phyloP scores from a whole-genome alignment of 305 asterid genomes.

The Solanum hybrid region DNA sequence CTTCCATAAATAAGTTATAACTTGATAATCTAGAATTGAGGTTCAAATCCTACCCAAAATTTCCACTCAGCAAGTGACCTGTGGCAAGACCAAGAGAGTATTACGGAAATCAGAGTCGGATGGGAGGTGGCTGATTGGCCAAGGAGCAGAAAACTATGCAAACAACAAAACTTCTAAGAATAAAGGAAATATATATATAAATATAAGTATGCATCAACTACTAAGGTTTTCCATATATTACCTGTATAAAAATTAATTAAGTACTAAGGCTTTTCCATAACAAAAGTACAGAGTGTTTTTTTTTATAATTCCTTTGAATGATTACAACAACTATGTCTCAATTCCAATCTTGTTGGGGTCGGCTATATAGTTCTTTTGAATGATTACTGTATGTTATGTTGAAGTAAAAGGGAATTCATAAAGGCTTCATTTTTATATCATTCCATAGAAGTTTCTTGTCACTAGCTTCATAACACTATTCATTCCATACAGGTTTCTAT shows the following conservation, averaged over 20 bases:
- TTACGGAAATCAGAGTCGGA: background rate
- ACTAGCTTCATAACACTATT: background rate
- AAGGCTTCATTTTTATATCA: background rate
- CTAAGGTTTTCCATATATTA: background rate
- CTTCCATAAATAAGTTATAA: background rate
- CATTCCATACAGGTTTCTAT: constrained; percentile 45
- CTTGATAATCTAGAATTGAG: background rate
- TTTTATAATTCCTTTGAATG: background rate
- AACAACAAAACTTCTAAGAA: background rate
- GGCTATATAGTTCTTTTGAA: background rate
- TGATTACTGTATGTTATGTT: background rate
- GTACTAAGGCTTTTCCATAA: background rate
- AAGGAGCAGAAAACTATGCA: background rate
- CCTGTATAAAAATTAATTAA: background rate
- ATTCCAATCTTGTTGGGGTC: background rate
- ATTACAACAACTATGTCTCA: background rate
- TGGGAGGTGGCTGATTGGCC: background rate
- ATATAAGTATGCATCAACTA: background rate
- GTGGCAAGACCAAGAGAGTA: background rate
- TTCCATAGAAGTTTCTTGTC: background rate
- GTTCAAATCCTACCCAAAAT: background rate
- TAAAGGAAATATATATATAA: background rate
- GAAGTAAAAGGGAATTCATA: background rate
- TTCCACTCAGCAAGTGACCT: background rate
- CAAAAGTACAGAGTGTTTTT: background rate